Evolutionary conservation across 129 eudicot genomes (phyloP), one percentile per base, ranked within the genome.

Genomic region (Sambucus nigra): DNA sequence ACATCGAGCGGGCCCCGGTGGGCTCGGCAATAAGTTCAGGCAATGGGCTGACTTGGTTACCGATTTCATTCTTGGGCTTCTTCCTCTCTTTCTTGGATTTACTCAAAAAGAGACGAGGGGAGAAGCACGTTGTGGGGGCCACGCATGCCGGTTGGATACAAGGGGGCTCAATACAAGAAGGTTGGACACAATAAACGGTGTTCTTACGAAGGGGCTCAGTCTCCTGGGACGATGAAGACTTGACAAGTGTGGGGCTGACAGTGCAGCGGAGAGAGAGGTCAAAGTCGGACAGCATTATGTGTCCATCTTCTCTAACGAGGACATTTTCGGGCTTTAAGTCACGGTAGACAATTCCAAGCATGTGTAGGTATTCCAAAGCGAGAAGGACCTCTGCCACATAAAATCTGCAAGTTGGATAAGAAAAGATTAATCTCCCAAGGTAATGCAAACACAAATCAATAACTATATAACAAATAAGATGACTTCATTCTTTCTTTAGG

Each of bases 1-100:
- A 89, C 97, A 89, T 89, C 0, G 95, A 89, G 7, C 97, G 82
- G 10, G 95, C 97, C 27, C 69, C 79, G 1, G 85, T 89, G 7
- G 97, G 95, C 68, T 89, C 97, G 0, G 97, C 95, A 52, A 84
- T 79, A 45, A 89, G 97, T 81, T 89, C 97, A 0, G 97, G 95
- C 55, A 89, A 57, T 17, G 95, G 95, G 50, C 83, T 78, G 19
- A 85, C 92, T 57, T 78, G 95, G 72, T 78, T 84, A 20, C 88
- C 73, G 21, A 76, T 67, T 41, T 89, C 97, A 6, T 55, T 68
- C 54, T 80, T 88, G 25, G 89, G 17, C 12, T 35, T n/a, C 44
- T 87, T 83, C 19, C 77, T 42, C 13, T 79, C 86, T 67, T 77
- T 83, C 73, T 78, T 88, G 49, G 96, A 80, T 48, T 73, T 84